Evolutionary conservation across 257 asterid species (phyloP), one percentile per base, ranked within the genome.

Genomic region (Salvia rosmarinus): DNA sequence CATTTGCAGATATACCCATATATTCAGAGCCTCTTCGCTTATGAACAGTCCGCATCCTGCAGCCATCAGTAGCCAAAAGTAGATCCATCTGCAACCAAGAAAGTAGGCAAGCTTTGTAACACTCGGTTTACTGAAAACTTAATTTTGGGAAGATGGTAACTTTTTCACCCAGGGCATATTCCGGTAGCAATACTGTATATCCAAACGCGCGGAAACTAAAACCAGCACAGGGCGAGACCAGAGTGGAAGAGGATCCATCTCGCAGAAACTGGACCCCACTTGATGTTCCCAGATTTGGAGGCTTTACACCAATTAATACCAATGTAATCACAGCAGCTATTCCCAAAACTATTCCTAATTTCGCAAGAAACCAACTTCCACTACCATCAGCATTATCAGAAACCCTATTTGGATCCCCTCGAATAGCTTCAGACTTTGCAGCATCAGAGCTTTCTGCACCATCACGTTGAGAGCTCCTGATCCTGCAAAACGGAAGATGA

Each of bases 1-100:
- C 80, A 80, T 82, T 83, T 72, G 79, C 73, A 64, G 51, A 71
- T 75, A 52, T 78, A 92, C 96, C 96, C 98, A 90, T 80, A 84
- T 88, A 80, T 92, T 92, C 81, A 92, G 80, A 32, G 98, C 98
- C 77, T 88, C 96, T 80, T 92, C 96, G 59, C 96, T 92, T 11
- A 92, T 92, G 77, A 88, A 92, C 54, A 89, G 86, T 51, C 96
- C 98, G 37, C 80, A 89, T 32, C 92, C 96, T 16, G 96, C 96
- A 75, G 98, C 96, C 96, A 92, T 89, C 76, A 92, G 85, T 79
- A 92, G 77, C 92, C 96, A 89, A 84, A 92, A 92, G 88, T 88
- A 92, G 74, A 90, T 57, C 98, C 96, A 92, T 77, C 98, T 89
- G 87, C 74, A 83, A 82, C 78, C 76, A 76, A 57, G 57, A 71